phyloP scores from a whole-genome alignment of 768 basidiomycete species.

The Lentinula sp. region DNA sequence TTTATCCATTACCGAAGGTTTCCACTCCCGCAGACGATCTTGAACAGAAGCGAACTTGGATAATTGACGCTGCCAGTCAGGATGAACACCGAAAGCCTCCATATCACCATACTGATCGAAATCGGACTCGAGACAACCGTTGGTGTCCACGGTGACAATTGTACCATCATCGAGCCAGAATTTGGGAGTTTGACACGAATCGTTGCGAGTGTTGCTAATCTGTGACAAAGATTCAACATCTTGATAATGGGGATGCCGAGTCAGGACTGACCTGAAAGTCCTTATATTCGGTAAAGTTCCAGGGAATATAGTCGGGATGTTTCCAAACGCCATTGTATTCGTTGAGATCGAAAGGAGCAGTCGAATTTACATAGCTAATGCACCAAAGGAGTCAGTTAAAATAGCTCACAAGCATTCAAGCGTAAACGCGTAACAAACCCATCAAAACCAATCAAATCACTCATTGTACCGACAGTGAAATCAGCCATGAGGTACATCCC shows the following conservation, averaged over 20 bases:
- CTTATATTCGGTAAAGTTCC: conserved; percentile 80
- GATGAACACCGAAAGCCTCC: conserved; percentile 94
- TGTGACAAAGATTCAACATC: conserved; percentile 18
- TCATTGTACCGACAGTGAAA: conserved; percentile 92
- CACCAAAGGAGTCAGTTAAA: conserved; percentile 5
- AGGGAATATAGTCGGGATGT: conserved; percentile 67
- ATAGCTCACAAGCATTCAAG: neutral
- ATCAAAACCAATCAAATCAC: conserved; percentile 79
- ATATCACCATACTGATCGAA: conserved; percentile 96
- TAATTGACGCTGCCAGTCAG: conserved; percentile 6
- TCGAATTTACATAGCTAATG: conserved; percentile 65
- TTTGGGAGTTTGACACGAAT: conserved; percentile 65
- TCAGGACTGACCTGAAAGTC: conserved; percentile 63
- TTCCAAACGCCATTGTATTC: conserved; percentile 79
- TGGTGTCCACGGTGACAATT: neutral
- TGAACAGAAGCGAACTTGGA: conserved; percentile 71
- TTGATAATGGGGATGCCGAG: neutral
- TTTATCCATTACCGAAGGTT: conserved; percentile 69
- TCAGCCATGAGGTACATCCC: conserved; percentile 93
- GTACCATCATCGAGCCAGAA: conserved; percentile 76
- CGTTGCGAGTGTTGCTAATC: conserved; percentile 66
- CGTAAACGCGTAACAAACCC: conserved; percentile 46
- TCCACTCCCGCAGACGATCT: conserved; percentile 94
- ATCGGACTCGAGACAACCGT: conserved; percentile 78
- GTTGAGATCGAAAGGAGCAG: conserved; percentile 71